A percentile compares a stretch with the other conserved stretches of the same genome.
These are phyloP conservation scores for Adansonia digitata DNA, from an alignment of 345 rosid genomes.

Conservation along the genomic window DNA sequence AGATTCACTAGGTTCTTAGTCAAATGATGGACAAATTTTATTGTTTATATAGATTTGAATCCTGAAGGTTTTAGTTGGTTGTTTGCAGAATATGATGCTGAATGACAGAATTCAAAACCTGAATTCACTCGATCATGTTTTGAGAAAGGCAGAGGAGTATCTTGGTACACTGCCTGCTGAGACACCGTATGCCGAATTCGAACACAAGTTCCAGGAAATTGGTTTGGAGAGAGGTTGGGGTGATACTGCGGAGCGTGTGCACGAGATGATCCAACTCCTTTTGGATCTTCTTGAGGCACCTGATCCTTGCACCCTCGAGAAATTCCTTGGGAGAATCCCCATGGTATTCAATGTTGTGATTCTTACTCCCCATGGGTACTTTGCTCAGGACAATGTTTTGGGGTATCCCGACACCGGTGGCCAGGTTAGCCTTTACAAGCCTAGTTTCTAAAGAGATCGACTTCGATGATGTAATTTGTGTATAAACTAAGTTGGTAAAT, in stretches of 20 bases:
- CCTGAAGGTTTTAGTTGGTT: background rate
- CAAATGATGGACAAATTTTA: background rate
- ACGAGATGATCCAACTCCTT: slow-evolving; percentile 84
- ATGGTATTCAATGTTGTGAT: slow-evolving; percentile 95
- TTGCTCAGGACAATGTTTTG: slow-evolving; percentile 91
- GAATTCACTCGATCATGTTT: slow-evolving; percentile 54
- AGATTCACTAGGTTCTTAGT: background rate
- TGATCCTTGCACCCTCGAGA: slow-evolving; percentile 89
- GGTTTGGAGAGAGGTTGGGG: slow-evolving; percentile 99
- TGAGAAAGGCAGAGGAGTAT: slow-evolving; percentile 89
- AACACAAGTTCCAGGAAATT: slow-evolving; percentile 76
- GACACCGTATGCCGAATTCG: slow-evolving; percentile 60
- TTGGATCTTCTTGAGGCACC: slow-evolving; percentile 97
- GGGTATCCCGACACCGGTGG: slow-evolving; percentile 99
- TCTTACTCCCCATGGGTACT: slow-evolving; percentile 91
- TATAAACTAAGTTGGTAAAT: background rate
- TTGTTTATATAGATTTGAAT: background rate
- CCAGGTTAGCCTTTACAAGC: slow-evolving; percentile 46
- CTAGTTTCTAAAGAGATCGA: background rate
- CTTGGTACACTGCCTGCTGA: slow-evolving; percentile 39
- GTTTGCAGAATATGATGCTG: slow-evolving; percentile 76
- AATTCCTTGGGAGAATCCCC: slow-evolving; percentile 75
- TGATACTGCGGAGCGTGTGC: slow-evolving; percentile 67
- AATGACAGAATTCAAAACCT: slow-evolving; percentile 64
- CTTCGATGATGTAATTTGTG: background rate